Evolutionary conservation across 345 rosid genomes (phyloP), one percentile per base, ranked within the genome.

Genomic region (Salix caprea): DNA sequence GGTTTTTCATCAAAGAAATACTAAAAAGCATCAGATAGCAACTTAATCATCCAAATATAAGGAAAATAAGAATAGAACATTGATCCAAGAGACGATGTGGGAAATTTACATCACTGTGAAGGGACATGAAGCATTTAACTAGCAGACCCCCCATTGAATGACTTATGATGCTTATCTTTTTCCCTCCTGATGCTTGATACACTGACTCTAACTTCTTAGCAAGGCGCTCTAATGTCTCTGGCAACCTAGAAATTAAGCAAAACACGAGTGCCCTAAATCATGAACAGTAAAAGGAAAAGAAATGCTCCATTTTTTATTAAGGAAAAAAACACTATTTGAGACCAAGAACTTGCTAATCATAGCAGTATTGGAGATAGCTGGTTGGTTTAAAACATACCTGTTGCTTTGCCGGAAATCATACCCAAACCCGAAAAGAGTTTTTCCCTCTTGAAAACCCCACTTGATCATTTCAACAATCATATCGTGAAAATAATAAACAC

Each of bases 351-450:
- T 7, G 58, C n/a, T 16, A 52, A 52, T 32, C 14, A 60, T 18
- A 32, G 16, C 2, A 69, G 44, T 68, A 40, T 5, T 62, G 19
- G 36, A 13, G 28, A 34, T 10, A 16, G 44, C 16, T 73, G 37
- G 48, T 58, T 46, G 14, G 58, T 61, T 26, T 36, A 61, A 15
- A 30, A n/a, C 60, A 1, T 83, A 95, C 99, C 99, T 91, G 74
- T 93, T 95, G 86, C 99, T 95, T 85, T 95, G 99, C 4, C 99
- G 91, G 65, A 93, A 95, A 87, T 95, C 99, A 86, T 91, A 95
- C 19, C 99, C 99, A 78, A 95, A 95, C 13, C 99, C 99, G 46
- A 95, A 95, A 69, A 95, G 90, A 0, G 97, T 93, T 82, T 90
- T 93, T 24, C 98, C 98, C 84, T 95, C 98, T 84, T 93, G 87